These are phyloP conservation scores for Neofusicoccum sp. DNA, from an alignment of 2,329 filamentous ascomycete species.

Conservation along the genomic window DNA sequence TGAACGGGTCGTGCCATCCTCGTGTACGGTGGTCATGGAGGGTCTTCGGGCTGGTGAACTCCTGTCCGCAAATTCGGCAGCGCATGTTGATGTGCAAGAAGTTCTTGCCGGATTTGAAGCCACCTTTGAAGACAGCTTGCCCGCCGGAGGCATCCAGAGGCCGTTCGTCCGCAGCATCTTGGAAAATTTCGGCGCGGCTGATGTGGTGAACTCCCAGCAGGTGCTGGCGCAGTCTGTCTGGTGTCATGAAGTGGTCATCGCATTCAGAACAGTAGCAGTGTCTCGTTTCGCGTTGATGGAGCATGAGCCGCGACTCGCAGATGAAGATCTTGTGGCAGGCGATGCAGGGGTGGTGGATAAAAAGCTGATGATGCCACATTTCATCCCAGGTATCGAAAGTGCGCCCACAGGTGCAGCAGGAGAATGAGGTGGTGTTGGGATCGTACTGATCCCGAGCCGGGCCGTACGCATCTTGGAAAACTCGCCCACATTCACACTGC, in stretches of 20 bases:
- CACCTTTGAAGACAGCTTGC: constrained; percentile 9
- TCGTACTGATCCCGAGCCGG: constrained; percentile 1
- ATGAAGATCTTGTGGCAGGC: constrained; percentile 15
- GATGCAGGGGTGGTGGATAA: constrained; percentile 18
- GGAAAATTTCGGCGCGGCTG: constrained; percentile 9
- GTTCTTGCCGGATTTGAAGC: constrained; percentile 16
- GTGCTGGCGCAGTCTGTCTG: constrained; percentile 18
- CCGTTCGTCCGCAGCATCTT: constrained; percentile 6
- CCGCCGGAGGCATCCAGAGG: not conserved
- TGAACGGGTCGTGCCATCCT: constrained; percentile 17
- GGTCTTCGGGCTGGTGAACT: constrained; percentile 18
- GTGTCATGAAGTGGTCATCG: constrained; percentile 16
- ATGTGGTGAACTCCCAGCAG: constrained; percentile 4
- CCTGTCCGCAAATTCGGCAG: constrained; percentile 10
- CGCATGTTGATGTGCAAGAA: constrained; percentile 16
- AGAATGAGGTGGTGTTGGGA: constrained; percentile 1
- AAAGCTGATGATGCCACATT: constrained; percentile 18
- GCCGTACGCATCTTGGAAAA: constrained; percentile 12
- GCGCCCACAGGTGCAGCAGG: constrained; percentile 5
- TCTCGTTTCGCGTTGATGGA: constrained; percentile 1
- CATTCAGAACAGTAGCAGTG: constrained; percentile 16
- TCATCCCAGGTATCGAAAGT: constrained; percentile 16
- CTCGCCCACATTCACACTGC: constrained; percentile 2
- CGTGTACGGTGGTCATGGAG: constrained; percentile 19
- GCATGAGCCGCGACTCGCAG: constrained; percentile 13